Base-by-base conservation (phyloP, 345 rosid genomes). In the Cardamine occulta region DNA sequence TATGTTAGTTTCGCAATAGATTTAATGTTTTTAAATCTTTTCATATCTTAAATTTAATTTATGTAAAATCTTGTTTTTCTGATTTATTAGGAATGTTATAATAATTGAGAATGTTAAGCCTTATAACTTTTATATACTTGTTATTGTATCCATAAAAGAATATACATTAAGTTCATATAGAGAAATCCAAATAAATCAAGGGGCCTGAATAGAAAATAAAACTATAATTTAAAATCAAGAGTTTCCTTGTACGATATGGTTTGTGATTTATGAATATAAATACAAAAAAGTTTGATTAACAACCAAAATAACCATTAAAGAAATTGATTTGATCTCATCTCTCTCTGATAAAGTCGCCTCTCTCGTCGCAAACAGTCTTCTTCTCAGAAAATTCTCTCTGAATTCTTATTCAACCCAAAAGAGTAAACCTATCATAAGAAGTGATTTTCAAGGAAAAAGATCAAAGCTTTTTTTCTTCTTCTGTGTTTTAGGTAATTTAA, bases 221-320 rank as follows among this genome's bases (percentile, higher is more conserved):
- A 7, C 6, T 45, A 45, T 45, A 56, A 4, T 31, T 6, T 9
- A 40, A 71, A 63, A 54, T 34, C 58, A 0, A 11, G 47, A 70
- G 80, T 47, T 77, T 70, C 61, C 76, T 77, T 77, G 76, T 64
- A 77, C 72, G 72, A 71, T 48, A 37, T 64, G 80, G 76, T 77
- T 63, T 70, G 31, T 76, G 59, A 54, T 18, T 61, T 48, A 11
- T 55, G 75, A 70, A 76, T 76, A 70, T 62, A 76, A 52, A 70
- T 24, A 77, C 52, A 63, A 55, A 69, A 70, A 63, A 63, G 66
- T 70, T 77, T 77, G 80, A 77, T 77, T 70, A 77, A 77, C 80
- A 70, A 77, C 80, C 72, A 70, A 77, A 77, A 64, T 13, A 77
- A 47, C 45, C 13, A 62, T 45, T 45, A 34, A 64, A 70, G 8